Conservation (phyloP, 2,329 filamentous ascomycete genomes). For the Penicillium polonicum region DNA sequence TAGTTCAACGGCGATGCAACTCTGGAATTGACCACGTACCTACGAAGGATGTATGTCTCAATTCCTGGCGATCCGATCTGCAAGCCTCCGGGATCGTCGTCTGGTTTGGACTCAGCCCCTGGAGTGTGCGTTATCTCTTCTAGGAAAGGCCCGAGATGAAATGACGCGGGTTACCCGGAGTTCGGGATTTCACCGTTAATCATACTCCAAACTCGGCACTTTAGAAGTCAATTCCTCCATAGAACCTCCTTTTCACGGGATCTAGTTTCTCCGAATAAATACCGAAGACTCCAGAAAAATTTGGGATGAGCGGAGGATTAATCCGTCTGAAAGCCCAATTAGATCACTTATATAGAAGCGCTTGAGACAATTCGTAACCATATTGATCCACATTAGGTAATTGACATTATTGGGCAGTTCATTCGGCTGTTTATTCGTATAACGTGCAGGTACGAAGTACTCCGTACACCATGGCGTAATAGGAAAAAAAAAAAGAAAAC, state of each 20-base stretch:
- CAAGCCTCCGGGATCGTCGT: slow-evolving; percentile 25
- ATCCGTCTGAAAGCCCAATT: slow-evolving; percentile 2
- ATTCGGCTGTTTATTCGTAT: neutral
- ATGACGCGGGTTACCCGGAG: slow-evolving; percentile 3
- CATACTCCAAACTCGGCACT: slow-evolving; percentile 20
- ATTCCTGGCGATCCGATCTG: slow-evolving; percentile 28
- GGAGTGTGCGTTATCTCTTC: slow-evolving; percentile 13
- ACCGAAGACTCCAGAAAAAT: slow-evolving; percentile 12
- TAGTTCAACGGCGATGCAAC: slow-evolving; percentile 20
- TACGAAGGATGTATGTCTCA: slow-evolving; percentile 15
- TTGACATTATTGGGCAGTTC: neutral
- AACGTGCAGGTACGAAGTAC: neutral
- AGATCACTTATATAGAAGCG: neutral
- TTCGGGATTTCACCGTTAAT: slow-evolving; percentile 8
- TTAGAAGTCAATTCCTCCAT: slow-evolving; percentile 18
- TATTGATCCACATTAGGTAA: slow-evolving; percentile 4
- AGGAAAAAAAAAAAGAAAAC: neutral
- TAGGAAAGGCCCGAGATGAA: slow-evolving; percentile 9
- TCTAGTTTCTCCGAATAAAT: slow-evolving; percentile 23
- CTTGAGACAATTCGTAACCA: neutral
- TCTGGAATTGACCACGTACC: slow-evolving; percentile 24
- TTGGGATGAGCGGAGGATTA: slow-evolving; percentile 4
- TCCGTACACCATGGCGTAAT: neutral
- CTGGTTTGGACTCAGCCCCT: slow-evolving; percentile 17
- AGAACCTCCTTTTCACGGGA: slow-evolving; percentile 21